Evolutionary conservation across 352 stramenopile genomes (phyloP), one percentile per base, ranked within the genome.

Genomic region (Elongisporangium anandrum): DNA sequence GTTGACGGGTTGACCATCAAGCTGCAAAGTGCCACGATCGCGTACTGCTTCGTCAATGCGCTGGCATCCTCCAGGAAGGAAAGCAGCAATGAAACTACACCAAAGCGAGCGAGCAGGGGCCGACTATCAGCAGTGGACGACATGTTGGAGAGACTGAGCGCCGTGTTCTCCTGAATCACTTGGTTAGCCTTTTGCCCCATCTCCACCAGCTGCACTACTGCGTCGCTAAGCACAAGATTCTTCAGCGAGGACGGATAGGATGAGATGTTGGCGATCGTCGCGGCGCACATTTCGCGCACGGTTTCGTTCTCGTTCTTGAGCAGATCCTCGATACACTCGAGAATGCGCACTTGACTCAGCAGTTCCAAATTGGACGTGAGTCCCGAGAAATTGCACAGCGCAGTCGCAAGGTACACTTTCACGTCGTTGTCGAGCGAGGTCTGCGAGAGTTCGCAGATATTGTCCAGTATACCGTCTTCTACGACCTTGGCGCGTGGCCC

Each of bases 371-470:
- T 94, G 10, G 71, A 75, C 19, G 70, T 57, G 16, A 90, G 54
- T 1, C 85, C 85, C 0, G 82, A 94, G 47, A 94, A 90, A 55
- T 94, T 94, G 49, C 82, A 87, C 15, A 94, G 66, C 21, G 85
- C 85, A 4, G 76, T 91, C 6, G 85, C 85, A 34, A 94, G 56
- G 47, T 90, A 65, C 4, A 68, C 73, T 22, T 87, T 87, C 13
- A 90, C 66, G 19, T 73, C 62, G 2, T 19, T n/a, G 60, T 85
- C 72, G 17, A 50, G 54, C 26, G 61, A 52, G 21, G 59, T 77
- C 39, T 88, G 82, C 0, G 68, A 76, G 6, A 92, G 60, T 45
- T 90, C 76, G 26, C 73, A 88, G 21, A 92, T 73, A 13, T 82
- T 92, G 60, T 92, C 80, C 8, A 94, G 71, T 23, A 94, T 84